phyloP scores from a whole-genome alignment of 1,284 basidiomycete species.

The Ustilago hordei region DNA sequence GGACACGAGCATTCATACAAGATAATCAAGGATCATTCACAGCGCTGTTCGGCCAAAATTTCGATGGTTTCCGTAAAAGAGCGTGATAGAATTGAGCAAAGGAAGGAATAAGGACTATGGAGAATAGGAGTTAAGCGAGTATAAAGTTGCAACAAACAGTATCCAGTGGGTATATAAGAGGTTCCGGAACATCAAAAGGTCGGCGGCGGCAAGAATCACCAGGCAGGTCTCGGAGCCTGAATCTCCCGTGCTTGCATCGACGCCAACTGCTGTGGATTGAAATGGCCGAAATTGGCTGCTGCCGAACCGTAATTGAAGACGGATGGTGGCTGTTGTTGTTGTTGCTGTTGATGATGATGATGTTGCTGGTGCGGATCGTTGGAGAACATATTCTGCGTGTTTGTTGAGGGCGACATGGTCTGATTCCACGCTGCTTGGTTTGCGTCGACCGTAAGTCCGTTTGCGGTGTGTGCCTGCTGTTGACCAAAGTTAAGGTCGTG shows the following conservation, averaged over 20 bases:
- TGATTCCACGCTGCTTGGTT: constrained; percentile 32
- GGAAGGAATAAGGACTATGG: not conserved
- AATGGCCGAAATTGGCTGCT: constrained; percentile 35
- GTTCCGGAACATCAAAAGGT: not conserved
- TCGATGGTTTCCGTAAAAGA: not conserved
- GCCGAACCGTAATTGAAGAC: constrained; percentile 21
- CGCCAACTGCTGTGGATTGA: constrained; percentile 43
- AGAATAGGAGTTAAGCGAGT: constrained; percentile 1
- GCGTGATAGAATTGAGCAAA: constrained; percentile 11
- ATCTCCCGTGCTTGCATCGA: constrained; percentile 37
- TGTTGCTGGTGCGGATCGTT: constrained; percentile 18
- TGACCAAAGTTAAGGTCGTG: constrained; percentile 1
- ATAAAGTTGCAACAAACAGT: not conserved
- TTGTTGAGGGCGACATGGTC: constrained; percentile 21
- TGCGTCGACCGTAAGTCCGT: constrained; percentile 17
- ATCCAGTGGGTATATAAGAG: constrained; percentile 8
- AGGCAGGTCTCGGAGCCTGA: constrained; percentile 35
- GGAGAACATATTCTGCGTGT: constrained; percentile 30
- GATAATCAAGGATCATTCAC: not conserved
- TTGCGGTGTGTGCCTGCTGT: not conserved
- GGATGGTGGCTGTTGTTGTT: constrained; percentile 21
- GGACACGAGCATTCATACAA: not conserved
- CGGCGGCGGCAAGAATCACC: constrained; percentile 11
- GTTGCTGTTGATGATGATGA: constrained; percentile 25
- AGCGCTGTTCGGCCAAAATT: not conserved